Evolutionary conservation across 2,329 filamentous ascomycete species (phyloP).

Genomic region (Pseudogymnoascus sp.): DNA sequence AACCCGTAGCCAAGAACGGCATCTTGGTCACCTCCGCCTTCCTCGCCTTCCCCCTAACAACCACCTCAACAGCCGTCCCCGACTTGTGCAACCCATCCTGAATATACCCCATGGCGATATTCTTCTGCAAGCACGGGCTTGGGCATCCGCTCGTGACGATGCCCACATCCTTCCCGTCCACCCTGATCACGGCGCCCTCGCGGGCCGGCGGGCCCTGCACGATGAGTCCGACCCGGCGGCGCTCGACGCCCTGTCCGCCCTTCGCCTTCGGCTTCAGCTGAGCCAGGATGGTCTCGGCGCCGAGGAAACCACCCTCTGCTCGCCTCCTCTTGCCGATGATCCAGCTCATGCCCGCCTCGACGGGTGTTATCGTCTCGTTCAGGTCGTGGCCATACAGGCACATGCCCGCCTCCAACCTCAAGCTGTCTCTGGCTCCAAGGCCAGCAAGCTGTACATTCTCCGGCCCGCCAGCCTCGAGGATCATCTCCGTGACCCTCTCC

Average conservation of each 20-base stretch:
- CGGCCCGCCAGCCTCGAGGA: slow-evolving; percentile 43
- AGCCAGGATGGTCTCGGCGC: slow-evolving; percentile 64
- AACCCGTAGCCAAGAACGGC: slow-evolving; percentile 63
- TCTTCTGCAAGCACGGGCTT: slow-evolving; percentile 75
- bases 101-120: slow-evolving; percentile 88
- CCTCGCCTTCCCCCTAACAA: slow-evolving; percentile 57
- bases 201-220: slow-evolving; percentile 82
- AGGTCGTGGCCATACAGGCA: slow-evolving; percentile 99
- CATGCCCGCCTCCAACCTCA: slow-evolving; percentile 94
- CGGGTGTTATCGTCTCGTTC: slow-evolving; percentile 65
- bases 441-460: slow-evolving; percentile 69
- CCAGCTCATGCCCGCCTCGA: slow-evolving; percentile 63
- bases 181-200: slow-evolving; percentile 74
- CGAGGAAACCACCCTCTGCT: slow-evolving; percentile 66
- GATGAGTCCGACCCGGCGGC: slow-evolving; percentile 71
- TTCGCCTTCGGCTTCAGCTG: slow-evolving; percentile 69
- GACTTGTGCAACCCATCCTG: slow-evolving; percentile 59
- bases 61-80: slow-evolving; percentile 56
- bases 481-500: slow-evolving; percentile 55
- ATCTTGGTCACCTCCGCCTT: slow-evolving; percentile 60
- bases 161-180: slow-evolving; percentile 60
- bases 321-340: slow-evolving; percentile 75
- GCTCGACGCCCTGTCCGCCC: slow-evolving; percentile 59
- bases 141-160: slow-evolving; percentile 83
- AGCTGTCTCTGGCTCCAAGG: slow-evolving; percentile 81